phyloP scores from a whole-genome alignment of 2,329 filamentous ascomycete species.

The Salinomyces thailandicus region DNA sequence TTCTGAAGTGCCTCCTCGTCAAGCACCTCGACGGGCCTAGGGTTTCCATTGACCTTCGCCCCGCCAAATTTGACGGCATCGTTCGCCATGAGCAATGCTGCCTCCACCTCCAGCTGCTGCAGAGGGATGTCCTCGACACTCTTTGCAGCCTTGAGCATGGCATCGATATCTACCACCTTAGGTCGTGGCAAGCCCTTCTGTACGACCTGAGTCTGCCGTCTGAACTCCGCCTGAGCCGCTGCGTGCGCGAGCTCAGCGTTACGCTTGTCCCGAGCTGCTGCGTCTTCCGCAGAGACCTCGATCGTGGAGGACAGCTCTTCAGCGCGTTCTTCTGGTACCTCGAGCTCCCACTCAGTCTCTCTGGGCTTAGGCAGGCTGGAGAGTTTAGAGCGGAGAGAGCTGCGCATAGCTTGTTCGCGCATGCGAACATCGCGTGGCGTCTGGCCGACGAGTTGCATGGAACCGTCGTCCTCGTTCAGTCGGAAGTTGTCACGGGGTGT shows the following conservation, averaged over 20 bases:
- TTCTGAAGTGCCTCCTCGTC: constrained; percentile 62
- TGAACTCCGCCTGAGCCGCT: constrained; percentile 58
- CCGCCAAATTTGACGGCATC: constrained; percentile 70
- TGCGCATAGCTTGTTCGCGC: constrained; percentile 57
- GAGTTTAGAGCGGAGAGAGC: constrained; percentile 61
- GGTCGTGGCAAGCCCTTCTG: constrained; percentile 76
- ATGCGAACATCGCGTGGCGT: constrained; percentile 68
- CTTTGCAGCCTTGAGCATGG: constrained; percentile 54
- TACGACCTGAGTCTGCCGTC: constrained; percentile 80
- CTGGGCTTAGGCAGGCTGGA: constrained; percentile 82
- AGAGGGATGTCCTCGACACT: constrained; percentile 53
- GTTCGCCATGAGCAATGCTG: constrained; percentile 66
- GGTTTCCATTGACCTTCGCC: constrained; percentile 52
- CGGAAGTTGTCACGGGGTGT: constrained; percentile 82
- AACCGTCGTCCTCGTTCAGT: constrained; percentile 61
- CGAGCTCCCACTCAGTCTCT: constrained; percentile 87
- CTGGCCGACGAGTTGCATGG: constrained; percentile 56
- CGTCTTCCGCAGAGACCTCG: constrained; percentile 52
- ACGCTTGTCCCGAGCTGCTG: constrained; percentile 65
- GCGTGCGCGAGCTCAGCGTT: constrained; percentile 54
- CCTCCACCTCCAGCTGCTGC: constrained; percentile 63
- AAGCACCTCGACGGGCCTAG: constrained; percentile 51
- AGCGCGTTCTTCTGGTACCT: constrained; percentile 71
- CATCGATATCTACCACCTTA: constrained; percentile 57
- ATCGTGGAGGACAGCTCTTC: constrained; percentile 42